Conservation (phyloP, 2,329 filamentous ascomycete genomes). For the Neonectria sp. region DNA sequence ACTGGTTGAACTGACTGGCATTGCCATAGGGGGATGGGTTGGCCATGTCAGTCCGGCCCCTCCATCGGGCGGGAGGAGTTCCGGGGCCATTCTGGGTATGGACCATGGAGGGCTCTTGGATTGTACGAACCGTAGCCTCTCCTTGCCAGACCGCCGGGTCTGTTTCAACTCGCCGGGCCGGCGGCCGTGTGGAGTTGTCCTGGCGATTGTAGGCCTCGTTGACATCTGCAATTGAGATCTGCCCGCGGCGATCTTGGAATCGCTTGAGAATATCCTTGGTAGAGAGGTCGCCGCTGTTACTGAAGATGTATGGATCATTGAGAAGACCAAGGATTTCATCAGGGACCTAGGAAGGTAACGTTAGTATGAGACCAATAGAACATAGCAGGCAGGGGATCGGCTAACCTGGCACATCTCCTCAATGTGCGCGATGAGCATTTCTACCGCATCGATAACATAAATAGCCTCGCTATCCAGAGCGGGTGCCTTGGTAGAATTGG, state of each 20-base stretch:
- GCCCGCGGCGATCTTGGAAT: constrained; percentile 82
- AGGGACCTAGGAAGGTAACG: constrained; percentile 76
- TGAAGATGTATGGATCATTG: constrained; percentile 86
- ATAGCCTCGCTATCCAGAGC: constrained; percentile 90
- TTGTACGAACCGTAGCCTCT: constrained; percentile 86
- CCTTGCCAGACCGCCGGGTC: constrained; percentile 88
- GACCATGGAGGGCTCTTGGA: constrained; percentile 71
- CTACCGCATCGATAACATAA: constrained; percentile 92
- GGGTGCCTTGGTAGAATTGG: constrained; percentile 75
- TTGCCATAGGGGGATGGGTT: constrained; percentile 61
- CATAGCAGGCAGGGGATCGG: background rate
- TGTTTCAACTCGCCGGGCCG: constrained; percentile 81
- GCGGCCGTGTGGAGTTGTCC: constrained; percentile 70
- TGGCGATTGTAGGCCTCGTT: constrained; percentile 70
- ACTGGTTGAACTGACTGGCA: constrained; percentile 60
- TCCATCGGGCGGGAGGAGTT: constrained; percentile 66
- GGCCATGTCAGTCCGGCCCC: constrained; percentile 60
- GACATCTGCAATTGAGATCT: constrained; percentile 73
- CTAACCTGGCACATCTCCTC: constrained; percentile 97
- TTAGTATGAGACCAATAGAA: constrained; percentile 32
- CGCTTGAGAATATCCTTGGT: constrained; percentile 97
- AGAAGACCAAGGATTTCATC: constrained; percentile 91
- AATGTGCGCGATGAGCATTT: constrained; percentile 91
- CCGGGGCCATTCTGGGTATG: constrained; percentile 58
- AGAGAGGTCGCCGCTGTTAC: constrained; percentile 87